Base-by-base conservation (phyloP, 2,329 filamentous ascomycete species). In the Sclerotinia nivalis region DNA sequence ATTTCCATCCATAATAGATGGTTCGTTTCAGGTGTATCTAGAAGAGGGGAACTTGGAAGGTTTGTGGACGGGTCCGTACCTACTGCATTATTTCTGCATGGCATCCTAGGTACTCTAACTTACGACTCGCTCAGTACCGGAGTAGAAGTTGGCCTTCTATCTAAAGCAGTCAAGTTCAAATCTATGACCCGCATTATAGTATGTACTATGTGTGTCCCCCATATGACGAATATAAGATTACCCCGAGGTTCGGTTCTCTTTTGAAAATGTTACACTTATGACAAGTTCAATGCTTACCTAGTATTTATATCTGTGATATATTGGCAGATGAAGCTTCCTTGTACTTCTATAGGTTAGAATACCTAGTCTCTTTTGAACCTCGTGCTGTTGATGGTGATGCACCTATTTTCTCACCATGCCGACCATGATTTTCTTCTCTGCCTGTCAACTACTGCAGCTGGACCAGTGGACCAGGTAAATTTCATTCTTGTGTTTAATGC, bases 321-420 rank as follows among this genome's bases (percentile, higher is more conserved):
- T 13, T 47, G 43, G 28, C 12, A 49, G 47, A 61, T n/a, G 43
- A 43, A 34, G 43, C 58, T 47, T 61, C 58, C 58, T 47, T 20
- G 54, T 40, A n/a, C 13, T 25, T 22, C 34, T 25, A 25, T 59
- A 40, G 56, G 56, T 37, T 59, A 5, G 37, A 18, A 25, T 22
- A 28, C 40, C 37, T 18, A 20, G 18, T 28, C 37, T 37, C 37
- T 25, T 62, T 50, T 31, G 45, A 43, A 62, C 31, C 60, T 37
- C 60, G 60, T 62, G 60, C 56, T 20, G n/a, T 45, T 20, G 56
- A 25, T 15, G n/a, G 60, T 47, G 28, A 62, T 62, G 60, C 45
- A 49, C 28, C 40, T 52, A 40, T 52, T 64, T 52, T 50, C 60
- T 64, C 15, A 28, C 47, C 47, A 64, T 20, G 31, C 60, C 45